Evolutionary conservation across 192 early-diverging fungal species (phyloP).

Genomic region (Lobosporangium transversale): DNA sequence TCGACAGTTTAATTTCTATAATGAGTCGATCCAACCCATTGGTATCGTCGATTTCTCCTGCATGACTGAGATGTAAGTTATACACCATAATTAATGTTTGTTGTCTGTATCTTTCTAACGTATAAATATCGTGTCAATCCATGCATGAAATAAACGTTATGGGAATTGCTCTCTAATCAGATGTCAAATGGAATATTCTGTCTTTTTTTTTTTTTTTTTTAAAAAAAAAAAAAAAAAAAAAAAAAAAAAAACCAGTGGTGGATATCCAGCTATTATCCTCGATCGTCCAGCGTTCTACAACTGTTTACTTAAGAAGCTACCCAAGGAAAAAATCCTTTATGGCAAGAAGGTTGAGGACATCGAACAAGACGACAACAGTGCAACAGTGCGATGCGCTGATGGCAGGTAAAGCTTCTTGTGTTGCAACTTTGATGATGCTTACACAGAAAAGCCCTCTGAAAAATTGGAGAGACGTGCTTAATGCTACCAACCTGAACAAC

Average conservation of each 20-base stretch:
- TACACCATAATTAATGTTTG: no score
- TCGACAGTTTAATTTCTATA: slow-evolving; percentile 50
- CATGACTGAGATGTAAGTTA: slow-evolving; percentile 46
- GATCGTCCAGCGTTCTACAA: slow-evolving; percentile 50
- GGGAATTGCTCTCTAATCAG: no score
- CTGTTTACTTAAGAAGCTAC: slow-evolving; percentile 38
- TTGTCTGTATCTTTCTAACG: no score
- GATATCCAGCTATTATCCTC: slow-evolving; percentile 36
- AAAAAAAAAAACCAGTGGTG: slow-evolving; percentile 21
- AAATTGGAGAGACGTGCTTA: not conserved
- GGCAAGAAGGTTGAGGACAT: slow-evolving; percentile 23
- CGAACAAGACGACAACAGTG: slow-evolving; percentile 24
- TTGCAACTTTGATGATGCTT: not conserved
- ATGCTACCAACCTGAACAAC: no score
- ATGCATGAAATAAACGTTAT: no score
- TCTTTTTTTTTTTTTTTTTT: not conserved
- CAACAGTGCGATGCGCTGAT: slow-evolving; percentile 44
- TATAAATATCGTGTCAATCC: no score
- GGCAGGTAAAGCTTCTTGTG: slow-evolving; percentile 22
- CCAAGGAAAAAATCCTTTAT: slow-evolving; percentile 38
- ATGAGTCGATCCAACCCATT: slow-evolving; percentile 28
- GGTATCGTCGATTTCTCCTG: slow-evolving; percentile 43
- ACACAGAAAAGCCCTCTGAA: not conserved
- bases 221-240: not conserved
- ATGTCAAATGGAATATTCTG: not conserved